Evolutionary conservation across 345 rosid genomes (phyloP).

Genomic region (Brassica rapa): DNA sequence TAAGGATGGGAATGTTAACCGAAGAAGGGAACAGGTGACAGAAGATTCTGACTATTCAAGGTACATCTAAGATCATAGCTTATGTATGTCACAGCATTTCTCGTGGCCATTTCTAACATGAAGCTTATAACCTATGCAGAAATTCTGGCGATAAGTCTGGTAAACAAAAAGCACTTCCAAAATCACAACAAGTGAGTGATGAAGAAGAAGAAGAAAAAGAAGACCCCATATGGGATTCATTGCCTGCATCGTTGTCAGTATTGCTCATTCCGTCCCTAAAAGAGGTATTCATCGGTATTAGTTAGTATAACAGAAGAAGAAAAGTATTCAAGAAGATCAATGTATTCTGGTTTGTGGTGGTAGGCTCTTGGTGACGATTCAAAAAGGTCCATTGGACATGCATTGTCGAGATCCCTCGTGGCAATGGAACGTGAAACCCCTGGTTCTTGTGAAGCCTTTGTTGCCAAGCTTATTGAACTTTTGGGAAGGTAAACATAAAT

Average conservation of each 20-base stretch:
- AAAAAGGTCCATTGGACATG: slow-evolving; percentile 55
- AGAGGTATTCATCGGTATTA: slow-evolving; percentile 55
- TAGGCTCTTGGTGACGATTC: slow-evolving; percentile 66
- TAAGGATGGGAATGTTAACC: slow-evolving; percentile 50
- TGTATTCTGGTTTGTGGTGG: slow-evolving; percentile 25
- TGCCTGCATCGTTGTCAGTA: slow-evolving; percentile 68
- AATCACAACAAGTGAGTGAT: slow-evolving; percentile 53
- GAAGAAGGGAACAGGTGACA: slow-evolving; percentile 57
- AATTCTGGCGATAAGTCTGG: slow-evolving; percentile 55
- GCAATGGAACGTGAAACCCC: slow-evolving; percentile 73
- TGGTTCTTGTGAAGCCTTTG: slow-evolving; percentile 78
- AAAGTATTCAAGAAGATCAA: not conserved
- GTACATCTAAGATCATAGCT: slow-evolving; percentile 43
- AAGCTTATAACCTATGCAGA: slow-evolving; percentile 40
- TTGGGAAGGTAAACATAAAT: slow-evolving; percentile 57
- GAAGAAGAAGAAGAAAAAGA: slow-evolving; percentile 75
- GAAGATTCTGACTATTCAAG: slow-evolving; percentile 70
- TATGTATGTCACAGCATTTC: not conserved
- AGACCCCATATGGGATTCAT: slow-evolving; percentile 55
- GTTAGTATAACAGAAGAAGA: not conserved
- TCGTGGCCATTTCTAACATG: slow-evolving; percentile 22
- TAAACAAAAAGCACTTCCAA: slow-evolving; percentile 51
- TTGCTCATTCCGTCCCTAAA: slow-evolving; percentile 82
- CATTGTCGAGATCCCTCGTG: slow-evolving; percentile 57
- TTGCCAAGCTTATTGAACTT: slow-evolving; percentile 68